These are phyloP conservation scores for Colletotrichum zoysiae DNA, from an alignment of 2,329 filamentous ascomycete species.

Conservation along the genomic window DNA sequence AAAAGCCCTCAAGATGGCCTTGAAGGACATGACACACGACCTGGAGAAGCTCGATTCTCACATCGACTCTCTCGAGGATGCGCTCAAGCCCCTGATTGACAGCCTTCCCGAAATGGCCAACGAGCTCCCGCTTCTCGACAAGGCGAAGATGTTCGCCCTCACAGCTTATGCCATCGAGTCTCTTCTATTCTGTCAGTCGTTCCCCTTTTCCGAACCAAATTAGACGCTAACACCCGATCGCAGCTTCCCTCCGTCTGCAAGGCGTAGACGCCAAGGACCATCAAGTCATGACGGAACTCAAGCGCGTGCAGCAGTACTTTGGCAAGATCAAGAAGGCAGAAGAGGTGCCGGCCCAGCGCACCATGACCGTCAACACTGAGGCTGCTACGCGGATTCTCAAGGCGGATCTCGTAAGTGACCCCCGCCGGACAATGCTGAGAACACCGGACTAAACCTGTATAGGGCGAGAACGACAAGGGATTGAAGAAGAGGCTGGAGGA, in stretches of 20 bases:
- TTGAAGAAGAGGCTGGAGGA: constrained; percentile 66
- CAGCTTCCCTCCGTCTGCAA: constrained; percentile 82
- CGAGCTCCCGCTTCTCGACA: constrained; percentile 91
- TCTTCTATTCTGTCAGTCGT: constrained; percentile 80
- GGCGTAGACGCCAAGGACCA: constrained; percentile 87
- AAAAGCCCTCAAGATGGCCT: constrained; percentile 50
- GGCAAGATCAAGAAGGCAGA: constrained; percentile 88
- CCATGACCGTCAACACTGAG: constrained; percentile 74
- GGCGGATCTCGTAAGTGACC: constrained; percentile 75
- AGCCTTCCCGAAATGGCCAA: constrained; percentile 76
- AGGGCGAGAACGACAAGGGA: constrained; percentile 63
- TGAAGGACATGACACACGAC: constrained; percentile 72
- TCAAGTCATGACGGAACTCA: constrained; percentile 86
- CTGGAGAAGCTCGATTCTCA: constrained; percentile 81
- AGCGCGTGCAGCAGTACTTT: constrained; percentile 90
- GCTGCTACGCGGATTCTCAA: constrained; percentile 87
- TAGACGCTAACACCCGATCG: constrained; percentile 13
- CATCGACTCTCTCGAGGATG: constrained; percentile 82
- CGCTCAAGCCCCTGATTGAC: constrained; percentile 79
- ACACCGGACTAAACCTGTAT: not conserved
- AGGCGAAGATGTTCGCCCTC: constrained; percentile 92
- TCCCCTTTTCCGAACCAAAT: not conserved
- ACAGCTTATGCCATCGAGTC: constrained; percentile 92
- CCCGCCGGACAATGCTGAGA: not conserved
- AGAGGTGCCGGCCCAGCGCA: constrained; percentile 67